Evolutionary conservation across 257 asterid genomes (phyloP).

Genomic region (Solanum pinnatisectum): DNA sequence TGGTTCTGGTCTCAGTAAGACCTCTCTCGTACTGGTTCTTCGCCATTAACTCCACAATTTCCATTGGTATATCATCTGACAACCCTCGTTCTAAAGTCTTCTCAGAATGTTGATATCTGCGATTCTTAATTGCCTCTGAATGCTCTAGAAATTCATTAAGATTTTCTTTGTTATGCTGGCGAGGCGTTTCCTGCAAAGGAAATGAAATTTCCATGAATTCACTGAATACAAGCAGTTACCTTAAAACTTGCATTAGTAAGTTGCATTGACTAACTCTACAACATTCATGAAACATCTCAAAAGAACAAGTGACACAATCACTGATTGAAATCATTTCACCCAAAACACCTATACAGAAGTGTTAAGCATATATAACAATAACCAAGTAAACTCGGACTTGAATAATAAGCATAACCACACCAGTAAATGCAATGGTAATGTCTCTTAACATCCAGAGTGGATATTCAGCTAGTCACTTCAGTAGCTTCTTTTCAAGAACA

Average conservation of each 20-base stretch:
- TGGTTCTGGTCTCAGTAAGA: slow-evolving; percentile 4
- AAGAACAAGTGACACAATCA: background rate
- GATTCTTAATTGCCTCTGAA: slow-evolving; percentile 4
- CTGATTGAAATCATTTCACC: background rate
- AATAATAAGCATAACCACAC: background rate
- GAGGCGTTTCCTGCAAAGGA: background rate
- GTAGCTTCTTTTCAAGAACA: background rate
- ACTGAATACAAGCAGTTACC: background rate
- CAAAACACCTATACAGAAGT: background rate
- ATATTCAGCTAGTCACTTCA: background rate
- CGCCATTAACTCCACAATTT: slow-evolving; percentile 72
- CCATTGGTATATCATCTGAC: slow-evolving; percentile 32
- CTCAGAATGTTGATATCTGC: slow-evolving; percentile 13
- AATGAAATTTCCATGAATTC: background rate
- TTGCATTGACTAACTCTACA: background rate
- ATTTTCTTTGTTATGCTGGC: background rate
- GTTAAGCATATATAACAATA: background rate
- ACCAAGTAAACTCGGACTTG: background rate
- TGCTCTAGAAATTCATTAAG: background rate
- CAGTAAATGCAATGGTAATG: background rate
- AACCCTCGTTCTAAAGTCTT: slow-evolving; percentile 22
- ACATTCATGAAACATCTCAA: background rate
- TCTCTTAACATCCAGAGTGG: background rate
- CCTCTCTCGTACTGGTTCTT: slow-evolving; percentile 55
- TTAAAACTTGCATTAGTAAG: background rate